Percentiles rank a stretch among this genome's conserved stretches.
Conservation (phyloP, 2,329 filamentous ascomycete genomes). For the Paecilomyces variotii region DNA sequence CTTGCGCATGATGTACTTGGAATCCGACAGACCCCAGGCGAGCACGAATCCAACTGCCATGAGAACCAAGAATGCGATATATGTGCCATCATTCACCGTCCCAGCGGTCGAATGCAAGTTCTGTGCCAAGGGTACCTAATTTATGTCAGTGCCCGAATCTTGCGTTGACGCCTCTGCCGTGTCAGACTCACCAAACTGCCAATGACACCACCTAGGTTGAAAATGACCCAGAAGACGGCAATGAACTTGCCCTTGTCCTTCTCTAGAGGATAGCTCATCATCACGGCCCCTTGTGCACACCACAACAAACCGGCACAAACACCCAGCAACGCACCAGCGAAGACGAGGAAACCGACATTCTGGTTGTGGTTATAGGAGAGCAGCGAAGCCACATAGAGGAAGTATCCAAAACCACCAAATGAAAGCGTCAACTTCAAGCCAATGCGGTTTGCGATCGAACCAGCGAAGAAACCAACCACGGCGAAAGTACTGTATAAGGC, state of each 20-base stretch:
- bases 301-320: constrained; percentile 43
- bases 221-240: constrained; percentile 89
- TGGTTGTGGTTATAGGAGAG: constrained; percentile 44
- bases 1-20: constrained; percentile 61
- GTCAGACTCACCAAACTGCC: constrained; percentile 54
- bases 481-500: constrained; percentile 67
- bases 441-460: constrained; percentile 40
- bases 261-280: constrained; percentile 79
- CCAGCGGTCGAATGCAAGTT: constrained; percentile 36
- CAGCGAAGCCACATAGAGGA: constrained; percentile 42
- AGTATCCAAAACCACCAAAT: constrained; percentile 42
- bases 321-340: constrained; percentile 43
- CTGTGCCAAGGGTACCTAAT: constrained; percentile 38
- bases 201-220: constrained; percentile 85
- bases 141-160: neutral
- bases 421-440: constrained; percentile 37
- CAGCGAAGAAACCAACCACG: constrained; percentile 56
- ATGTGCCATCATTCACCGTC: constrained; percentile 62
- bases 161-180: neutral
- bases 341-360: constrained; percentile 42
- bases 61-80: constrained; percentile 78
- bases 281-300: constrained; percentile 45
- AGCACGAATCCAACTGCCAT: constrained; percentile 65
- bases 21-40: constrained; percentile 62
- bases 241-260: constrained; percentile 79